A percentile compares a stretch with the other conserved stretches of the same genome.
phyloP scores from a whole-genome alignment of 2,329 filamentous ascomycete genomes.

The Beauveria bassiana region DNA sequence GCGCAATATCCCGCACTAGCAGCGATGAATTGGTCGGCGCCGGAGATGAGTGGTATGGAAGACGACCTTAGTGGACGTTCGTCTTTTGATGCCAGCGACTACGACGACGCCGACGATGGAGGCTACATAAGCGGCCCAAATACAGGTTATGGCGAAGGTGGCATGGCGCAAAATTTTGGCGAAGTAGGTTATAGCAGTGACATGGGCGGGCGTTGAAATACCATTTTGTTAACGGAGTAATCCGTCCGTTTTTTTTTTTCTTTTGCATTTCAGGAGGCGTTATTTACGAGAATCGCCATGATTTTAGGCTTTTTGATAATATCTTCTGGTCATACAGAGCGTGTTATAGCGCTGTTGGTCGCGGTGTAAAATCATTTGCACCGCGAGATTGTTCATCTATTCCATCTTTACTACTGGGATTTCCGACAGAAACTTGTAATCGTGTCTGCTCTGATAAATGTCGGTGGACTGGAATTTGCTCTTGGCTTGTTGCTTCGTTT shows the following conservation, averaged over 20 bases:
- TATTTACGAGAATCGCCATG: neutral
- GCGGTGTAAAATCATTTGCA: neutral
- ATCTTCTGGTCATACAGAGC: neutral
- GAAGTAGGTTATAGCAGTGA: conserved; percentile 47
- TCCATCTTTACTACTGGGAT: neutral
- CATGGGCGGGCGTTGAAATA: conserved; percentile 30
- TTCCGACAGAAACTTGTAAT: neutral
- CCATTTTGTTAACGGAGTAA: neutral
- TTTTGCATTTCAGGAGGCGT: neutral
- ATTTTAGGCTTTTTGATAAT: neutral
- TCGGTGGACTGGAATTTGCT: neutral
- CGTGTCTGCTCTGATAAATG: neutral
- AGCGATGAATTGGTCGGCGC: conserved; percentile 70
- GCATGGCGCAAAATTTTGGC: conserved; percentile 46
- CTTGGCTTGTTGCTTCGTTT: neutral
- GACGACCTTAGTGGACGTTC: conserved; percentile 72
- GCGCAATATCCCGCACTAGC: conserved; percentile 93
- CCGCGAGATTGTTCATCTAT: too few species aligned
- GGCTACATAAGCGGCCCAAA: conserved; percentile 59
- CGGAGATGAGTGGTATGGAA: conserved; percentile 60
- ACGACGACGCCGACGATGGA: conserved; percentile 64
- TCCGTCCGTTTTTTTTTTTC: neutral
- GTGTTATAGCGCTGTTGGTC: neutral
- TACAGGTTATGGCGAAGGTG: conserved; percentile 50
- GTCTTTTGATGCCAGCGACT: conserved; percentile 76